These are phyloP conservation scores for Nicotiana otophora DNA, from an alignment of 257 asterid species.

Conservation along the genomic window DNA sequence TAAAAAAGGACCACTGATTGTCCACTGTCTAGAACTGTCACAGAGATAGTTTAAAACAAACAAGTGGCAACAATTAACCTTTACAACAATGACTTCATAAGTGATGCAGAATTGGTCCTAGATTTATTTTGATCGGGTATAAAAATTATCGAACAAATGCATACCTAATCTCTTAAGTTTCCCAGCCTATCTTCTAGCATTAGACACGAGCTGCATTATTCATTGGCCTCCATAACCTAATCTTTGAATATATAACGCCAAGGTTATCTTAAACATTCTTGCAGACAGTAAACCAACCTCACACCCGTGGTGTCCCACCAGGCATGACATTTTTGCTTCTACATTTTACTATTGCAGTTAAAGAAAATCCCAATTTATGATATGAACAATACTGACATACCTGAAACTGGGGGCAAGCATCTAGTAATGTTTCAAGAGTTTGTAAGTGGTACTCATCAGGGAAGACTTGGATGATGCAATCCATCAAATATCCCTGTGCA, in stretches of 20 bases:
- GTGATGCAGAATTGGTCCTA: neutral
- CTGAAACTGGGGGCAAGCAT: slow-evolving; percentile 99
- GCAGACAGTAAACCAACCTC: neutral
- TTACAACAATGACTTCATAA: neutral
- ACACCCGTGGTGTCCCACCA: neutral
- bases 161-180: neutral
- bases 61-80: neutral
- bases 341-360: neutral
- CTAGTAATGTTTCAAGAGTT: slow-evolving; percentile 87
- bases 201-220: neutral
- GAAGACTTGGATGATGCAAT: slow-evolving; percentile 97
- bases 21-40: neutral
- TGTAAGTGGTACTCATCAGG: slow-evolving; percentile 98
- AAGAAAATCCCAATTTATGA: neutral
- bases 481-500: slow-evolving; percentile 95
- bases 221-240: neutral
- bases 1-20: neutral
- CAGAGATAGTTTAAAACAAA: neutral
- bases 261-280: neutral
- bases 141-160: neutral
- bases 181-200: neutral
- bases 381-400: slow-evolving; percentile 22
- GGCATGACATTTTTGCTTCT: neutral
- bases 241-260: neutral
- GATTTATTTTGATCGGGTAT: neutral